A percentile compares a stretch with the other conserved stretches of the same genome.
Evolutionary conservation across 2,329 filamentous ascomycete species (phyloP).

Genomic region (Neonectria punicea): DNA sequence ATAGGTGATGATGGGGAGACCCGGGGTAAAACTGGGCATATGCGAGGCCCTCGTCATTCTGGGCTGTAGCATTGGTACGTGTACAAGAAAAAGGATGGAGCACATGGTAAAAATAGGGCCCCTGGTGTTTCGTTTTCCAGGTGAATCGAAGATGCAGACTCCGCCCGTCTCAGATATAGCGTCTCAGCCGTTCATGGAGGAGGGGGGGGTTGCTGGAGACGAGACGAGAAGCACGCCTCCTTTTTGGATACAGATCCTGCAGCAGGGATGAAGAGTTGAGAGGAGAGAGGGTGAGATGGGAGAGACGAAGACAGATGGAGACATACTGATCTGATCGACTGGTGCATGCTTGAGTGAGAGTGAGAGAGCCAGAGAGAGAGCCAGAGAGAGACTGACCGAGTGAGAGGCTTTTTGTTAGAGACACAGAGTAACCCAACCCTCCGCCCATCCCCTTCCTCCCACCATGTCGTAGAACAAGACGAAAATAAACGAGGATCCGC

Average conservation of each 20-base stretch:
- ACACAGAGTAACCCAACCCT: conserved; percentile 7
- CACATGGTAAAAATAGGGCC: background rate
- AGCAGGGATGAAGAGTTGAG: background rate
- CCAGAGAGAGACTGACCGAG: background rate
- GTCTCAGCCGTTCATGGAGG: background rate
- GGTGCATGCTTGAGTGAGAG: too few relatives aligned
- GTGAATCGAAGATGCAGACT: background rate
- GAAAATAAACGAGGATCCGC: conserved; percentile 39
- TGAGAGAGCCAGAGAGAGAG: too few relatives aligned
- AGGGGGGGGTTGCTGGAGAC: too few relatives aligned
- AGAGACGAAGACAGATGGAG: background rate
- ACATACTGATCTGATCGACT: background rate
- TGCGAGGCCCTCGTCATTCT: background rate
- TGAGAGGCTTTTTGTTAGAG: background rate
- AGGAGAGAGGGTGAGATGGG: too few relatives aligned
- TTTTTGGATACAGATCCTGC: background rate
- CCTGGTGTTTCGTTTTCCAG: background rate
- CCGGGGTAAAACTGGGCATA: background rate
- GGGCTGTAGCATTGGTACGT: background rate
- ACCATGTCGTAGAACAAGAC: conserved; percentile 25
- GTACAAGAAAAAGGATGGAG: background rate
- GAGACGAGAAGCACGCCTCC: background rate
- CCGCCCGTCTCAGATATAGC: background rate
- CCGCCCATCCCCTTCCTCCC: background rate
- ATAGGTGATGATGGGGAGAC: background rate